Conservation (phyloP, 73 alveolate genomes). For the Paramecium bursaria region DNA sequence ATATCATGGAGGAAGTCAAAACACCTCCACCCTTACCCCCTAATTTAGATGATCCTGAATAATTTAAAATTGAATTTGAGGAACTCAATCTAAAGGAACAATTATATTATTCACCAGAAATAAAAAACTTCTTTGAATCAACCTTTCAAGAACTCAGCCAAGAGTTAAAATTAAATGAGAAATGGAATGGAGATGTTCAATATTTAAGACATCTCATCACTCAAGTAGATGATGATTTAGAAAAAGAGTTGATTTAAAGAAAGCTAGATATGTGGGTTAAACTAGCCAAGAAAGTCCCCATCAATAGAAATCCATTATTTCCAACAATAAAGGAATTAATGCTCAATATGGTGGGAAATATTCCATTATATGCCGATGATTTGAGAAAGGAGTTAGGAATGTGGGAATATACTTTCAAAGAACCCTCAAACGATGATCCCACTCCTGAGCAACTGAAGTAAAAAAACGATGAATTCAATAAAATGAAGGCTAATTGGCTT, state of each 20-base stretch:
- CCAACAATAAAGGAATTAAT: slow-evolving; percentile 69
- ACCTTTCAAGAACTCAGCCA: slow-evolving; percentile 41
- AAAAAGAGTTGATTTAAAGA: slow-evolving; percentile 68
- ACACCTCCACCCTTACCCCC: slow-evolving; percentile 85
- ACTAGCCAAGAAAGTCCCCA: slow-evolving; percentile 75
- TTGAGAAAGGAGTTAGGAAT: slow-evolving; percentile 77
- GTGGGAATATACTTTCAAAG: slow-evolving; percentile 78
- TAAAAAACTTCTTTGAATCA: slow-evolving; percentile 58
- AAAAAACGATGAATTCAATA: slow-evolving; percentile 76
- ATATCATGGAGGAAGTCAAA: slow-evolving; percentile 74
- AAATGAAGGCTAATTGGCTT: slow-evolving; percentile 82
- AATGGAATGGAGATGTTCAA: slow-evolving; percentile 84
- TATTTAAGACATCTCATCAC: slow-evolving; percentile 67
- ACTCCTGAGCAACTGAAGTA: slow-evolving; percentile 78
- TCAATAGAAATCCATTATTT: slow-evolving; percentile 71
- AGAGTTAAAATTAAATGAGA: slow-evolving; percentile 10
- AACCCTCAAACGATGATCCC: slow-evolving; percentile 71
- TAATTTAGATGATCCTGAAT: slow-evolving; percentile 74
- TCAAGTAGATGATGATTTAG: slow-evolving; percentile 69
- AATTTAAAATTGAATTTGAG: slow-evolving; percentile 78
- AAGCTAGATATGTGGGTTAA: slow-evolving; percentile 70
- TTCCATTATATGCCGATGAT: slow-evolving; percentile 71
- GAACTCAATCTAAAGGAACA: slow-evolving; percentile 71
- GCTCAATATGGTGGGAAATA: slow-evolving; percentile 61
- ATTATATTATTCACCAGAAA: slow-evolving; percentile 72